These are phyloP conservation scores for Escovopsis sp. DNA, from an alignment of 2,329 filamentous ascomycete species.

Conservation along the genomic window DNA sequence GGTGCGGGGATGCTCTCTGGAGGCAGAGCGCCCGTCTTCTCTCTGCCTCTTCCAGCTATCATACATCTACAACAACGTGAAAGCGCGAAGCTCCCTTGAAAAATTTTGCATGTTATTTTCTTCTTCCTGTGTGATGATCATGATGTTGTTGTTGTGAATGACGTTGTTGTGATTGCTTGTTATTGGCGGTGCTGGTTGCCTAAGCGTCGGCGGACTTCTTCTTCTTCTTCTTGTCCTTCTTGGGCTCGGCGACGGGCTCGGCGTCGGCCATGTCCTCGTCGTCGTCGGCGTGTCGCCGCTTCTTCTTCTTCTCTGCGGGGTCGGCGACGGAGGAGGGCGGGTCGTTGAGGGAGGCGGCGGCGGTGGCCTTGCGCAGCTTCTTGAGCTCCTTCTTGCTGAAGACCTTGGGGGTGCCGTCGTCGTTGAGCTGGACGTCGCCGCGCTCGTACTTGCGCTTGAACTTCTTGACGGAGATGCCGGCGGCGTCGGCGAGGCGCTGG, in stretches of 20 bases:
- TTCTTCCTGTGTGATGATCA: too few species aligned
- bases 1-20: conserved; percentile 7
- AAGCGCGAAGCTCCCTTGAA: too few species aligned
- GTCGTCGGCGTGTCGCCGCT: conserved; percentile 53
- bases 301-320: conserved; percentile 44
- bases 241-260: conserved; percentile 30
- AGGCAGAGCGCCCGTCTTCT: too few species aligned
- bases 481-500: conserved; percentile 45
- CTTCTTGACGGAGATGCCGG: conserved; percentile 57
- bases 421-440: conserved; percentile 53
- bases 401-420: conserved; percentile 49
- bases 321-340: conserved; percentile 24
- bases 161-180: too few species aligned
- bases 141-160: too few species aligned
- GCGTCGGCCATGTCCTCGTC: conserved; percentile 36
- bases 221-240: conserved; percentile 43
- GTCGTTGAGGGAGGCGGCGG: conserved; percentile 39
- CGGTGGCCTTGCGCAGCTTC: conserved; percentile 63
- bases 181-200: conserved; percentile 6
- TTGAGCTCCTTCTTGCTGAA: conserved; percentile 65
- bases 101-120: conserved; percentile 4
- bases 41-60: conserved; percentile 17
- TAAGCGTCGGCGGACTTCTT: conserved; percentile 25
- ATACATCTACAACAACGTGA: conserved; percentile 9
- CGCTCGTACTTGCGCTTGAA: conserved; percentile 67